Evolutionary conservation across 345 rosid species (phyloP).

Genomic region (Schrenkiella parvula): DNA sequence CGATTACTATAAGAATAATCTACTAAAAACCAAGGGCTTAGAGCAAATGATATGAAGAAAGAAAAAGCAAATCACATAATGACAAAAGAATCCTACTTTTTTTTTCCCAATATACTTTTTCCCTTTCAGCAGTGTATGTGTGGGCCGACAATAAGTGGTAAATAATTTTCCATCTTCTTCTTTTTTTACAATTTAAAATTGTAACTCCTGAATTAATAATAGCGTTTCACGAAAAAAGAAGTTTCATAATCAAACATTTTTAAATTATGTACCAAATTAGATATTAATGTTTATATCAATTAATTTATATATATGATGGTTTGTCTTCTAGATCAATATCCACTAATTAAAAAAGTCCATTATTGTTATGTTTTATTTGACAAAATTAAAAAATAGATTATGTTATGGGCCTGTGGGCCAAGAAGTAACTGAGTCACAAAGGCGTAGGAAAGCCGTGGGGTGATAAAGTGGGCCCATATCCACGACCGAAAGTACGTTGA

Average conservation of each 20-base stretch:
- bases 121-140: constrained; percentile 6
- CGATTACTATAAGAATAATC: neutral
- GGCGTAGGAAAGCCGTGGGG: constrained; percentile 23
- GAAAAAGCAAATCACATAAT: constrained; percentile 1
- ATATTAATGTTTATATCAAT: neutral
- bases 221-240: neutral
- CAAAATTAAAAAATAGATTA: neutral
- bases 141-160: constrained; percentile 26
- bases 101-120: neutral
- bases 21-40: neutral
- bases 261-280: neutral
- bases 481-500: constrained; percentile 32
- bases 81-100: constrained; percentile 26
- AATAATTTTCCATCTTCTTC: constrained; percentile 12
- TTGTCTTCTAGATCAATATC: neutral
- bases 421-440: constrained; percentile 26
- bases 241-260: neutral
- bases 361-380: neutral
- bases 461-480: constrained; percentile 30
- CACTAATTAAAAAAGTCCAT: neutral
- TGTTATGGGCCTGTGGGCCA: constrained; percentile 28
- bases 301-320: neutral
- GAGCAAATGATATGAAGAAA: neutral
- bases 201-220: neutral
- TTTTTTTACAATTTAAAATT: neutral